Evolutionary conservation across 1,139 yeast species (phyloP), one percentile per base, ranked within the genome.

Genomic region (Suhomyces chickasaworum): DNA sequence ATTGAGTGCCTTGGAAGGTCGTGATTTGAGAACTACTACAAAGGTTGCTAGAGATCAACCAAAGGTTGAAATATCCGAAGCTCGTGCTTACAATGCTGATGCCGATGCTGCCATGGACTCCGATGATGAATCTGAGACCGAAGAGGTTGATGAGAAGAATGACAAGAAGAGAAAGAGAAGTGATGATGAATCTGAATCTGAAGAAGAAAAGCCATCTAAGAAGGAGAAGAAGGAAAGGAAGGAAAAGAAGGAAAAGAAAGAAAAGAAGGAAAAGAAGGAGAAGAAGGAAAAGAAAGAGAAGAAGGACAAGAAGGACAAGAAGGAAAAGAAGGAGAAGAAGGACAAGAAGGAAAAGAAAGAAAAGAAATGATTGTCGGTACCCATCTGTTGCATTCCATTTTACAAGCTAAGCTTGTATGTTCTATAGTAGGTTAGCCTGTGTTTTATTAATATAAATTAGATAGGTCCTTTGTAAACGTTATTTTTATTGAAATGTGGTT

Each of bases 1-100:
- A 77, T 82, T 93, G 63, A 89, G 97, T 67, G 89, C 91, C 53
- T 79, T 95, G 59, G 99, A 93, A 75, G 99, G 99, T 57, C 88
- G 96, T 72, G 93, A 86, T 65, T 71, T 86, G 69, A 84, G 93
- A 80, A 84, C 93, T 37, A 85, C 91, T 45, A 80, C 89, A 50
- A 84, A 83, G 75, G 81, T 85, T 55, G 79, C 76, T 41, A 86
- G 85, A 71, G 89, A 86, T 59, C 83, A 83, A 64, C 83, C 86
- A 66, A 90, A 89, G 81, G 84, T 89, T 55, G 95, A 87, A 53
- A 80, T 91, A 59, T 71, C 89, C 47, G 93, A 88, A 65, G 84
- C 91, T 42, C 81, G 86, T 69, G 88, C 95, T 49, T 93, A 93
- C 75, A 93, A 91, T 64, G 96, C 89, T 42, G 98, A 90, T 63